Percentiles rank a stretch among this genome's conserved stretches.
Evolutionary conservation across 768 basidiomycete species (phyloP).

Genomic region (Russula emetica): DNA sequence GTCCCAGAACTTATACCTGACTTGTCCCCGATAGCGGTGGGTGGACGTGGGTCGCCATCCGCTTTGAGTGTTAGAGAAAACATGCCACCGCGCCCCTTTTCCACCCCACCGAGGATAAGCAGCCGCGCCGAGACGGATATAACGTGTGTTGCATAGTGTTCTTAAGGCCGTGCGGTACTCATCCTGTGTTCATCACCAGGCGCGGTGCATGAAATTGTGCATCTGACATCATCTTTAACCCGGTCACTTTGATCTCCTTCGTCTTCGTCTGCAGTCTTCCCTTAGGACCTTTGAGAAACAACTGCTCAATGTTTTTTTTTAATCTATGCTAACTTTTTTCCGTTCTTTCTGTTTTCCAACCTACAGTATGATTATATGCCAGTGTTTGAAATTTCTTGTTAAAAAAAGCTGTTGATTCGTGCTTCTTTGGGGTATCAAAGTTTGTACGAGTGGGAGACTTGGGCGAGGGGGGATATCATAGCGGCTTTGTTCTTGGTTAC

Average conservation of each 20-base stretch:
- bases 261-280: conserved; percentile 7
- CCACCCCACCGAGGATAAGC: conserved; percentile 23
- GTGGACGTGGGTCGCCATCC: not conserved
- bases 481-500: not conserved
- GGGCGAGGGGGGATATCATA: not conserved
- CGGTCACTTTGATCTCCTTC: not conserved
- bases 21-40: not conserved
- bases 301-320: not conserved
- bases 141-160: not conserved
- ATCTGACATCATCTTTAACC: not conserved
- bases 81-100: conserved; percentile 22
- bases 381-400: not conserved
- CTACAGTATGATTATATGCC: conserved; percentile 1
- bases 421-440: not conserved
- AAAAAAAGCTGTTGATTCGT: not conserved
- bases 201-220: not conserved
- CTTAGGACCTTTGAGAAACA: not conserved
- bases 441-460: not conserved
- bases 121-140: conserved; percentile 6
- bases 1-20: conserved; percentile 11
- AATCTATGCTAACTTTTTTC: not conserved
- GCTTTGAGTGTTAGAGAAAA: not conserved
- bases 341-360: not conserved
- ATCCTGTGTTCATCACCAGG: not conserved
- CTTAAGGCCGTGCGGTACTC: not conserved